Evolutionary conservation across 2,329 filamentous ascomycete genomes (phyloP).

Genomic region (Cladophialophora exuberans): DNA sequence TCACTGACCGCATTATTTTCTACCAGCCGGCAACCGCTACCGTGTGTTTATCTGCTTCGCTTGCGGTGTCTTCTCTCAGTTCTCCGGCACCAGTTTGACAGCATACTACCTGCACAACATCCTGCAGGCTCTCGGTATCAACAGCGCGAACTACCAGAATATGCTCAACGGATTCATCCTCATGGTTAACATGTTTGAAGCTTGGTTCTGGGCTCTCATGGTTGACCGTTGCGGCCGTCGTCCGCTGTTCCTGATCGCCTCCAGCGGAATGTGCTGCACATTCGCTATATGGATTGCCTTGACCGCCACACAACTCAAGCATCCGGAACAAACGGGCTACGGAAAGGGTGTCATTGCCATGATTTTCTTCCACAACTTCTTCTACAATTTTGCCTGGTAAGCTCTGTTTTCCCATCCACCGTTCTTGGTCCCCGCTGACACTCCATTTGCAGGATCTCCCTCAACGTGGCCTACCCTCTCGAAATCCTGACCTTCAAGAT

Average conservation of each 20-base stretch:
- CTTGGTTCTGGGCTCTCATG: conserved; percentile 41
- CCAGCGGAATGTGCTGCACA: conserved; percentile 46
- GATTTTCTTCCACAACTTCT: conserved; percentile 47
- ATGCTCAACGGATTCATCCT: conserved; percentile 42
- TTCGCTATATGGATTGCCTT: conserved; percentile 48
- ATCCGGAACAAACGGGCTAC: conserved; percentile 35
- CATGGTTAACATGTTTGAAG: conserved; percentile 42
- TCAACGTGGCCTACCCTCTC: conserved; percentile 44
- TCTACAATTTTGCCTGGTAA: conserved; percentile 44
- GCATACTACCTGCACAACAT: conserved; percentile 42
- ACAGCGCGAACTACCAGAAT: conserved; percentile 38
- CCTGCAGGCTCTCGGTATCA: conserved; percentile 42
- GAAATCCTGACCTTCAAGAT: conserved; percentile 54
- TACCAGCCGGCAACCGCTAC: conserved; percentile 54
- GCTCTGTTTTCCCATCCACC: conserved; percentile 39
- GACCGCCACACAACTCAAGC: conserved; percentile 38
- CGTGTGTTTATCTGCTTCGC: conserved; percentile 57
- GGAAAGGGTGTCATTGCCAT: conserved; percentile 45
- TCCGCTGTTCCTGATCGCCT: conserved; percentile 46
- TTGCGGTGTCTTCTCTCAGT: conserved; percentile 60
- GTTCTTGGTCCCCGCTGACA: too few relatives aligned
- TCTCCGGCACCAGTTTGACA: conserved; percentile 54
- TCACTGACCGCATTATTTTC: not conserved
- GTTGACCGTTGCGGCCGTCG: conserved; percentile 47
- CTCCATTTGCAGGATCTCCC: conserved; percentile 54